Base-by-base conservation (phyloP, 2,329 filamentous ascomycete species). In the Aspergillus vadensis region DNA sequence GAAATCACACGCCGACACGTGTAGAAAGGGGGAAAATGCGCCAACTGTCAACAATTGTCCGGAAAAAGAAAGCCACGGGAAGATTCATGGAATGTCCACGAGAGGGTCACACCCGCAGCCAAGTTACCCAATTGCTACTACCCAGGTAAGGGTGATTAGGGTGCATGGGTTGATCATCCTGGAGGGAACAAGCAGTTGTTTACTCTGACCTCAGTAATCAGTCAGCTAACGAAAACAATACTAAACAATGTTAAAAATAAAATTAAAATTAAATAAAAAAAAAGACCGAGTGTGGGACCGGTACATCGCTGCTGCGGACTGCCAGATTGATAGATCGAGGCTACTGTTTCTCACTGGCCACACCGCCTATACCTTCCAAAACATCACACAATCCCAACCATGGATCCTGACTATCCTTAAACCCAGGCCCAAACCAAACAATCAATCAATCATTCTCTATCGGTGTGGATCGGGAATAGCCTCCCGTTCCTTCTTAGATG, bases 1-100 rank as follows among this genome's bases (percentile, higher is more conserved):
- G 47, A 50, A 49, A 50, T 50, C 47, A 50, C 47, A 50, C 47
- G 47, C 27, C 59, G 56, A 64, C 62, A 64, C 62, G 62, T 64
- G 59, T 64, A 62, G 62, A 14, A 27, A 27, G 60, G 59, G 59
- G 32, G 12, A 36, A 14, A 36, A 12, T 36, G 48, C 38, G 60
- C 47, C 55, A 53, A 51, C 54, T 51, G 54, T 57, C 57, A 63
- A 60, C 60, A 60, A 44, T 55, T 30, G 19, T 48, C 55, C 32
- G 44, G 52, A 10, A 58, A 57, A 55, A 49, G 32, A 38, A 50
- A 41, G 15, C 54, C 38, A 48, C 53, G 9, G 39, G 17, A 15
- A 59, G 36, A 60, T n/a, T 57, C 32, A 14, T 36, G 32, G 32
- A 36, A 30, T 30, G 25, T 12, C 27, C 27, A 30, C 27, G 27